phyloP scores from a whole-genome alignment of 352 stramenopile genomes.

The Phytopythium litorale region DNA sequence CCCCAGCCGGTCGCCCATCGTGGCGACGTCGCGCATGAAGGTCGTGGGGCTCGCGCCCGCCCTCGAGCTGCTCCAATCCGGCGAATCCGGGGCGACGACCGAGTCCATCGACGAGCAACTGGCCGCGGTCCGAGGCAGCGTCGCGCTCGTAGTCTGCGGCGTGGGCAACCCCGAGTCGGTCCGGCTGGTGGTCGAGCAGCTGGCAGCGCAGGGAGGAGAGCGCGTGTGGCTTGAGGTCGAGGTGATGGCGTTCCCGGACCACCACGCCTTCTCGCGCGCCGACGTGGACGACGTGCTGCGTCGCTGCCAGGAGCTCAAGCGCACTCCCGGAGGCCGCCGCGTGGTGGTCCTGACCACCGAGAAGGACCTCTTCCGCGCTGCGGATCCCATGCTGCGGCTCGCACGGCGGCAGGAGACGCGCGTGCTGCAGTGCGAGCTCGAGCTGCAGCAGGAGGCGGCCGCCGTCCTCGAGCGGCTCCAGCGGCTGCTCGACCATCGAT shows the following conservation, averaged over 20 bases:
- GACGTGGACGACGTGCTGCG: constrained; percentile 32
- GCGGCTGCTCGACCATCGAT: background rate
- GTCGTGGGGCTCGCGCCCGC: constrained; percentile 24
- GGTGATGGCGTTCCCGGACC: constrained; percentile 56
- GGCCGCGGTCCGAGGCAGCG: constrained; percentile 12
- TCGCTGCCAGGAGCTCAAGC: constrained; percentile 8
- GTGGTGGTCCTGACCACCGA: constrained; percentile 63
- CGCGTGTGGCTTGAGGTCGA: constrained; percentile 21
- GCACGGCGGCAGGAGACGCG: constrained; percentile 7
- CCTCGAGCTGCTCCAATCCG: constrained; percentile 3
- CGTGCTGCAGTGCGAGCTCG: constrained; percentile 35
- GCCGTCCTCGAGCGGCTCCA: constrained; percentile 12
- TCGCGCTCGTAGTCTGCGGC: constrained; percentile 45
- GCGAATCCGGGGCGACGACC: background rate
- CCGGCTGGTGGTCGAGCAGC: constrained; percentile 27
- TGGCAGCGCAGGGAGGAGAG: constrained; percentile 6
- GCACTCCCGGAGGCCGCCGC: background rate
- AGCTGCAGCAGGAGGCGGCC: constrained; percentile 25
- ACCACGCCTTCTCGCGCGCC: constrained; percentile 38
- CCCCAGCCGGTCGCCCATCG: constrained; percentile 11
- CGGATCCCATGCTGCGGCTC: constrained; percentile 6
- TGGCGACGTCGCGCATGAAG: constrained; percentile 52
- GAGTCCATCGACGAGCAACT: background rate
- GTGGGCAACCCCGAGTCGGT: constrained; percentile 71
- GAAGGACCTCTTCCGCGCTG: constrained; percentile 34